These are phyloP conservation scores for Cyberlindnera petersonii DNA, from an alignment of 805 yeast species.

Conservation along the genomic window DNA sequence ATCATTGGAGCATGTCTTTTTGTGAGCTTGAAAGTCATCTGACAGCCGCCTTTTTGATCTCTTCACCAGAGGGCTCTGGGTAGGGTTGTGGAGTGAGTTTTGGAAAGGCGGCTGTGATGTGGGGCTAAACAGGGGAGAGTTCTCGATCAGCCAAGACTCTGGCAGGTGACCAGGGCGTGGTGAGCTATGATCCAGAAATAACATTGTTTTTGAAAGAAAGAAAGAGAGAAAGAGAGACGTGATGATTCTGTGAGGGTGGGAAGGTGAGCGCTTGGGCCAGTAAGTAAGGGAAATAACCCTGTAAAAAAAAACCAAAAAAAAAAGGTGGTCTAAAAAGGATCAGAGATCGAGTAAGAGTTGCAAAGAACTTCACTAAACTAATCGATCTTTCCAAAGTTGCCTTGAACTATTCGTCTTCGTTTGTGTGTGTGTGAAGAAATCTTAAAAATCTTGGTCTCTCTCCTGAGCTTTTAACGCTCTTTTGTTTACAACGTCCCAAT, in stretches of 20 bases:
- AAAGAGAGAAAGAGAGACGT: background rate
- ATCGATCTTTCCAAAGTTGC: too few relatives aligned
- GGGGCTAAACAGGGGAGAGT: constrained; percentile 16
- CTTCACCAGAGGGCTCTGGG: constrained; percentile 11
- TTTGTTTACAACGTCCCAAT: constrained; percentile 10
- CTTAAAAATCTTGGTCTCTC: too few relatives aligned
- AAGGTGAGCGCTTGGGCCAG: too few relatives aligned
- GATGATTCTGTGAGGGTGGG: background rate
- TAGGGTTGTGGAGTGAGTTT: constrained; percentile 3
- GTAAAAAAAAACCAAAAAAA: background rate
- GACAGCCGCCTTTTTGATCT: constrained; percentile 35
- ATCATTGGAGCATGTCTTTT: constrained; percentile 25
- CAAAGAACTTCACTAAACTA: too few relatives aligned
- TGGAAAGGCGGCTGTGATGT: constrained; percentile 9
- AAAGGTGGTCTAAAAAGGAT: background rate
- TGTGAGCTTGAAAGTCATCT: constrained; percentile 29
- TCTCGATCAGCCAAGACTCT: constrained; percentile 19
- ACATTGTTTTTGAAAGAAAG: constrained; percentile 6
- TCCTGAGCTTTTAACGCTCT: too few relatives aligned
- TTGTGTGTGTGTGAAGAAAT: too few relatives aligned
- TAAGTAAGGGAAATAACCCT: background rate
- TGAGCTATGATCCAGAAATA: constrained; percentile 19
- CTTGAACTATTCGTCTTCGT: too few relatives aligned
- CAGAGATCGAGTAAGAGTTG: background rate
- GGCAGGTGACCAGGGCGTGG: constrained; percentile 16